Evolutionary conservation across 2,329 filamentous ascomycete species (phyloP), one percentile per base, ranked within the genome.

Genomic region (Phyllosticta citribraziliensis): DNA sequence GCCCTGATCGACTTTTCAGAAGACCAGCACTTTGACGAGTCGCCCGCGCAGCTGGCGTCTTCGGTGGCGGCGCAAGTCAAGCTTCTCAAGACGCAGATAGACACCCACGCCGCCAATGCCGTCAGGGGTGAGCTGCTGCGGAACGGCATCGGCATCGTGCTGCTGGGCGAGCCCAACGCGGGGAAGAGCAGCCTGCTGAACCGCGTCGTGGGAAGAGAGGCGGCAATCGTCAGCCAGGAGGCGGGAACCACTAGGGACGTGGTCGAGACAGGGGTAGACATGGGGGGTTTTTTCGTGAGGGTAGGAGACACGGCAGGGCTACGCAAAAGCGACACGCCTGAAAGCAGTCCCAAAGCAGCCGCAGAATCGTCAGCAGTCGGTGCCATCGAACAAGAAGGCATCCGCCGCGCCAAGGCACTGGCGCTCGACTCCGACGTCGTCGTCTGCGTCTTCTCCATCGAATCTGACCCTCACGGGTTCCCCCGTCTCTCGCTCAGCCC

Each of bases 1-100:
- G 94, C 94, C 0, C 76, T 99, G 66, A 97, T 99, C 64, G 94
- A 99, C 74, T 99, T 99, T 72, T 88, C 90, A 0, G 94, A 99
- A 72, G 94, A 97, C 69, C 93, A 99, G 74, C 89, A 97, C 76
- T 96, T 99, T 69, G 92, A 97, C 67, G 91, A 96, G 73, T 87
- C 89, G 2, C 88, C 91, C 0, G 76, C 80, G 0, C 82, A 88
- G 60, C 79, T 97, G 22, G 80, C 95, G 53, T 72, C 70, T 0
- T 90, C 86, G 56, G 89, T 97, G 30, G 82, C 84, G 1, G 66
- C 66, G 0, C 85, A 91, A 69, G 83, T 96, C 2, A 70, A 73
- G 1, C 72, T 69, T 0, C 82, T 97, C 61, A 77, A 85, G 60
- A 70, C 72, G 30, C 80, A 86, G 61, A 86, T 97, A 63, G 76